Evolutionary conservation across 495 filamentous ascomycete species (phyloP).

Genomic region (Friedmanniomyces simplex): DNA sequence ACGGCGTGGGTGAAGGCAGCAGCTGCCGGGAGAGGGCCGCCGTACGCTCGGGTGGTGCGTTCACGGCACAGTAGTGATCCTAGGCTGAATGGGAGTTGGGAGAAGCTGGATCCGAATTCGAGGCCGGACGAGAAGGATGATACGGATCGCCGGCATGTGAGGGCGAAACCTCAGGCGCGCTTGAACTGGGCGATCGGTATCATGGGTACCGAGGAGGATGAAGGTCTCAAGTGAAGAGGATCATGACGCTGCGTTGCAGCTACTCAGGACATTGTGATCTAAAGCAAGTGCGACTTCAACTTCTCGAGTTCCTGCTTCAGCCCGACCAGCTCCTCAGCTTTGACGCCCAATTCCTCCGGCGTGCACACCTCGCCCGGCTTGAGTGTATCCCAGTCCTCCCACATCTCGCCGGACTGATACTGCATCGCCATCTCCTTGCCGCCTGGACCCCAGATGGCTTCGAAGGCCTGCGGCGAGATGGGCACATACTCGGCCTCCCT

Average conservation of each 20-base stretch:
- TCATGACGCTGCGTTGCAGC: not conserved
- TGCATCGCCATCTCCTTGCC: constrained; percentile 21
- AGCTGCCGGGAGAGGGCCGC: constrained; percentile 61
- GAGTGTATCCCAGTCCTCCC: constrained; percentile 17
- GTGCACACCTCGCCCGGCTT: constrained; percentile 15
- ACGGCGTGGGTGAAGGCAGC: constrained; percentile 66
- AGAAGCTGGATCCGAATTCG: constrained; percentile 12
- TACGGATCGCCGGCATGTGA: constrained; percentile 44
- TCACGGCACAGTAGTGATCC: constrained; percentile 25
- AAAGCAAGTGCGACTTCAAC: constrained; percentile 11
- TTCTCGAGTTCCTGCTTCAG: constrained; percentile 12
- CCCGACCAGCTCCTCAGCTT: constrained; percentile 14
- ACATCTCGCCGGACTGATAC: constrained; percentile 20
- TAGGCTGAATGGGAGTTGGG: constrained; percentile 18
- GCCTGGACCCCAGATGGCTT: constrained; percentile 15
- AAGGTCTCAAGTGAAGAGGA: not conserved
- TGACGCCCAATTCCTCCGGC: constrained; percentile 21
- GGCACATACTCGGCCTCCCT: constrained; percentile 19
- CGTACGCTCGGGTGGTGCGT: constrained; percentile 42
- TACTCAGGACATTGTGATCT: not conserved
- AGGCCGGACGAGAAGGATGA: constrained; percentile 29
- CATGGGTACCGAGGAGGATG: constrained; percentile 47
- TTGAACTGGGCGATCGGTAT: constrained; percentile 51
- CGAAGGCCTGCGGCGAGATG: constrained; percentile 6
- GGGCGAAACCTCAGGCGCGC: constrained; percentile 32